Base-by-base conservation (phyloP, 2,329 filamentous ascomycete species). In the Eutypa lata region DNA sequence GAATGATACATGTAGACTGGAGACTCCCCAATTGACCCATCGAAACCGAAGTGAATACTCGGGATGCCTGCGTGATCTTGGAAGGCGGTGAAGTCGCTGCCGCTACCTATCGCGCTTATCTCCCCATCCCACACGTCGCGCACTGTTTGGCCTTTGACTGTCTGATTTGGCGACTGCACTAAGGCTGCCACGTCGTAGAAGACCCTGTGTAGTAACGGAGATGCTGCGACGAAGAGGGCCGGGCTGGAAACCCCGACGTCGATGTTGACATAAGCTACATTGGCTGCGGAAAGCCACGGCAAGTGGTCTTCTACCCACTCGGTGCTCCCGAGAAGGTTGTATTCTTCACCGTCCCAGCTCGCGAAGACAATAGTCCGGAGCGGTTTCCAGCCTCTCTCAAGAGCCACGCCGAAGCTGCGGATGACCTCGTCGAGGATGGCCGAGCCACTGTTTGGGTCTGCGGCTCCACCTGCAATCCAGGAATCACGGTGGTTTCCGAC, bases 261-360 rank as follows among this genome's bases (percentile, higher is more conserved):
- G 52, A 96, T 84, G 68, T 96, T 96, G 57, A 96, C 71, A 65
- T 96, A 96, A 10, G 90, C 90, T 16, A 96, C 81, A 52, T 86
- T 88, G 40, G 88, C 79, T 3, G 78, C 77, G 2, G 80, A 78
- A 13, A 96, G 80, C 91, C 91, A 96, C 0, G 89, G 87, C 0
- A 95, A 72, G 62, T 90, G 90, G 60, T 96, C 90, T 66, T 96
- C 91, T 0, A 96, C 90, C 91, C 91, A 96, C 66, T 96, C 92
- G 0, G 92, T 96, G 50, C 87, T 91, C 4, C 92, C 92, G 14
- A 96, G 71, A 5, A 96, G 79, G 1, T 89, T 90, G 60, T 96
- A 96, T 70, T 96, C 91, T 71, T 91, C 88, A 31, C 86, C 87
- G 57, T 91, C 88, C 88, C 87, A 90, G 67, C 83, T 87, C 21